A percentile compares a stretch with the other conserved stretches of the same genome.
These are phyloP conservation scores for Pyrenopolyporus hunteri DNA, from an alignment of 495 filamentous ascomycete species.

Conservation along the genomic window DNA sequence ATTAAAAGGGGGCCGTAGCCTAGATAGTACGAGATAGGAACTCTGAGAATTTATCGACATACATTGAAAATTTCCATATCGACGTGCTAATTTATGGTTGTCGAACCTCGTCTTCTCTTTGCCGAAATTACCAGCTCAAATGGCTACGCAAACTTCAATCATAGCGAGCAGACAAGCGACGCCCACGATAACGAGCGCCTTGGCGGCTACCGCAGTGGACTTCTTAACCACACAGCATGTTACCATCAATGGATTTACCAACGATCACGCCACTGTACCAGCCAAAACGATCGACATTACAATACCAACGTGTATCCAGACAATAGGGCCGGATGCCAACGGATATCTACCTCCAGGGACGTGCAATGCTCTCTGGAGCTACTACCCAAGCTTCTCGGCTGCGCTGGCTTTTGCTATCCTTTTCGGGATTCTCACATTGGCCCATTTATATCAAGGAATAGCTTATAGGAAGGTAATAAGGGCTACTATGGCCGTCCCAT, in stretches of 20 bases:
- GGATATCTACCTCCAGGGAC: constrained; percentile 48
- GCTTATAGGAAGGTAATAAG: constrained; percentile 38
- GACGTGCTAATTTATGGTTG: neutral
- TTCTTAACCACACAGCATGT: constrained; percentile 37
- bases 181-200: neutral
- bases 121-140: neutral
- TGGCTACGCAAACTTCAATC: constrained; percentile 9
- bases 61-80: too few species aligned
- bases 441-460: constrained; percentile 50
- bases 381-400: constrained; percentile 44
- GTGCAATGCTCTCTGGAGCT: constrained; percentile 49
- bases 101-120: neutral
- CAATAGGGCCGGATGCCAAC: constrained; percentile 45
- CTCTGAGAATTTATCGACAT: neutral
- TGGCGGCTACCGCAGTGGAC: constrained; percentile 8
- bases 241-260: constrained; percentile 35
- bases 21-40: neutral
- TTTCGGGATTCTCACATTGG: constrained; percentile 47
- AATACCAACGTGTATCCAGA: constrained; percentile 42
- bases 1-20: neutral
- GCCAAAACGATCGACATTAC: constrained; percentile 32
- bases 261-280: constrained; percentile 31
- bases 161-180: constrained; percentile 10
- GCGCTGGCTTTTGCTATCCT: constrained; percentile 42
- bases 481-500: neutral